Conservation (phyloP, 1,284 basidiomycete species). For the Stygiomarasmius scandens region DNA sequence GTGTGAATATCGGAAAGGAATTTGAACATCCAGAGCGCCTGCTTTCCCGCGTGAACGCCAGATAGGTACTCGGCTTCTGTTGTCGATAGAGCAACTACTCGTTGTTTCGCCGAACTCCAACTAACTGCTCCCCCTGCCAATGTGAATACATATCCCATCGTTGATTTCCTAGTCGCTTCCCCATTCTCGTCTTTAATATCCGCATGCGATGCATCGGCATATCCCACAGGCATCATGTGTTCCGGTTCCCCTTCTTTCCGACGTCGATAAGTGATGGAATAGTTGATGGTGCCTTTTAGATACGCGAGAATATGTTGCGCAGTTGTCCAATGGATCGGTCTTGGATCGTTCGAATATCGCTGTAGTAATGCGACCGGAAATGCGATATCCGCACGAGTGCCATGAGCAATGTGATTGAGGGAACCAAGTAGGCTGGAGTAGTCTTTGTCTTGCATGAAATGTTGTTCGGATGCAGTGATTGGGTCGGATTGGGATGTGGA, state of each 20-base stretch:
- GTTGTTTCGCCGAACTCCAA: constrained; percentile 26
- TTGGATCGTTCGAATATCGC: background rate
- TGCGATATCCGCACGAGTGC: constrained; percentile 1
- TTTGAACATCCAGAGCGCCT: constrained; percentile 22
- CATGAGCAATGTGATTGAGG: constrained; percentile 1
- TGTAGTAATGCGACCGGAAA: background rate
- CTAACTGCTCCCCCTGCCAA: constrained; percentile 27
- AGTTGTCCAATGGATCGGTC: constrained; percentile 4
- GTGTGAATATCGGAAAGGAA: constrained; percentile 18
- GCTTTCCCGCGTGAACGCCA: constrained; percentile 19
- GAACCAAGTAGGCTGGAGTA: background rate
- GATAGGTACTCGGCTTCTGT: constrained; percentile 32
- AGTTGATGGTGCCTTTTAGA: background rate
- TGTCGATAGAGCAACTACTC: constrained; percentile 24
- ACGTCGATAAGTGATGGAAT: background rate
- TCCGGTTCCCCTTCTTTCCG: constrained; percentile 20
- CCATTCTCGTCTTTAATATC: constrained; percentile 40
- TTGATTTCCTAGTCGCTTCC: constrained; percentile 28
- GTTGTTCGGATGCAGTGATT: background rate
- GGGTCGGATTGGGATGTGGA: background rate
- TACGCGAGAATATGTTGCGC: background rate
- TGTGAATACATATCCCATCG: constrained; percentile 31
- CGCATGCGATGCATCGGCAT: constrained; percentile 22
- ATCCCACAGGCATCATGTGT: constrained; percentile 7
- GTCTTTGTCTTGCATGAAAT: constrained; percentile 7